Conservation (phyloP, 2,329 filamentous ascomycete genomes). For the Aspergillus luchuensis region DNA sequence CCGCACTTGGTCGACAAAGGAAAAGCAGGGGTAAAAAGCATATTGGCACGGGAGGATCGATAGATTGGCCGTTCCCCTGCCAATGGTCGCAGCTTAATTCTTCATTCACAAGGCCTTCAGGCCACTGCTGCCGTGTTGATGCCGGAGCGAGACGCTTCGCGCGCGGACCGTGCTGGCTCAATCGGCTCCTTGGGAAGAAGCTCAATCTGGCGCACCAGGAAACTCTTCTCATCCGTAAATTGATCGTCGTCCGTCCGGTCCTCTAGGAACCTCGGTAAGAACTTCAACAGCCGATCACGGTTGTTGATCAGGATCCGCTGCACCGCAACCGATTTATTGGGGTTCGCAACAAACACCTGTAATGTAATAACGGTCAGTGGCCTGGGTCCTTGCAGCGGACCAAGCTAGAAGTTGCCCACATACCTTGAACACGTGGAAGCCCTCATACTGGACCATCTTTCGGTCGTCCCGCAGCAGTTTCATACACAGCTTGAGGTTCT, state of each 20-base stretch:
- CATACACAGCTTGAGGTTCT: slow-evolving; percentile 98
- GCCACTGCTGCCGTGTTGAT: slow-evolving; percentile 34
- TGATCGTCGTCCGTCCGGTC: slow-evolving; percentile 97
- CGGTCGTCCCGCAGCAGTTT: slow-evolving; percentile 91
- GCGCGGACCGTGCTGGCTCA: slow-evolving; percentile 35
- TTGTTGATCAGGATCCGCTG: slow-evolving; percentile 97
- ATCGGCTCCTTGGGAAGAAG: slow-evolving; percentile 46
- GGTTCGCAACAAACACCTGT: slow-evolving; percentile 93
- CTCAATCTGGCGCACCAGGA: slow-evolving; percentile 90
- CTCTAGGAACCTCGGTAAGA: slow-evolving; percentile 88
- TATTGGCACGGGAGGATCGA: slow-evolving; percentile 2
- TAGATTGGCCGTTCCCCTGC: neutral
- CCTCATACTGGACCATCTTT: slow-evolving; percentile 99
- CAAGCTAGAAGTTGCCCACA: slow-evolving; percentile 9
- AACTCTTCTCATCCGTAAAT: slow-evolving; percentile 97
- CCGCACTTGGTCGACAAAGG: slow-evolving; percentile 8
- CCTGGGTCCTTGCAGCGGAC: neutral
- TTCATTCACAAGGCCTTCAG: slow-evolving; percentile 13
- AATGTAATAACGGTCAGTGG: slow-evolving; percentile 25
- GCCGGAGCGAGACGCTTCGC: slow-evolving; percentile 30
- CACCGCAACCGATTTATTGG: slow-evolving; percentile 94
- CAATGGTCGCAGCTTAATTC: neutral
- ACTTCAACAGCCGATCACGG: slow-evolving; percentile 82
- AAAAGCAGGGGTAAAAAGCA: slow-evolving; percentile 7
- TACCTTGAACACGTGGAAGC: slow-evolving; percentile 97